Evolutionary conservation across 257 asterid species (phyloP).

Genomic region (Parsonsia alboflavescens): DNA sequence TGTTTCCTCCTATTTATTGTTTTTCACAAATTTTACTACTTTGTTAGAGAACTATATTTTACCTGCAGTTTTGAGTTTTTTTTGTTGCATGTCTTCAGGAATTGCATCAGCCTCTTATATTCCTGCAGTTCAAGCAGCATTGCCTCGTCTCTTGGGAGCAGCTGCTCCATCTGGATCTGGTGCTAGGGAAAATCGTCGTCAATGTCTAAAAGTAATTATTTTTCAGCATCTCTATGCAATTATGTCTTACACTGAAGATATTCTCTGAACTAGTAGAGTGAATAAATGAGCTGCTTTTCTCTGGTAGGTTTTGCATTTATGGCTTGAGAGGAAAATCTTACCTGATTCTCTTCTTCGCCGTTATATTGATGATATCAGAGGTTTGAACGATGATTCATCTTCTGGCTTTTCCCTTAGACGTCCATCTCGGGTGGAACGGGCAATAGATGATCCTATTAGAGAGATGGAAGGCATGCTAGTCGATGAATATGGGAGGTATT

Average conservation of each 20-base stretch:
- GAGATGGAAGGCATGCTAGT: constrained; percentile 98
- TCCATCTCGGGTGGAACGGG: constrained; percentile 88
- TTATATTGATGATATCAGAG: constrained; percentile 60
- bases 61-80: not conserved
- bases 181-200: constrained; percentile 95
- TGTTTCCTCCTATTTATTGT: not conserved
- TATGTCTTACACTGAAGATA: constrained; percentile 5
- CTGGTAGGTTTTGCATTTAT: constrained; percentile 77
- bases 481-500: constrained; percentile 94
- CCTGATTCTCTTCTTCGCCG: constrained; percentile 83
- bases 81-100: constrained; percentile 44
- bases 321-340: constrained; percentile 93
- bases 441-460: constrained; percentile 93
- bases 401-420: constrained; percentile 67
- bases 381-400: constrained; percentile 54
- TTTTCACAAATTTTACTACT: not conserved
- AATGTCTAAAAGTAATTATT: constrained; percentile 75
- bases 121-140: constrained; percentile 82
- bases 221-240: not conserved
- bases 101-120: constrained; percentile 89
- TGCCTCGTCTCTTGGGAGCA: constrained; percentile 81
- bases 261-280: constrained; percentile 13
- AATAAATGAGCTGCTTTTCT: constrained; percentile 22
- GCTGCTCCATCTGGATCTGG: constrained; percentile 87
- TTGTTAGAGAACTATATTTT: not conserved